Conservation (phyloP, 2,329 filamentous ascomycete species). For the Colletotrichum godetiae region DNA sequence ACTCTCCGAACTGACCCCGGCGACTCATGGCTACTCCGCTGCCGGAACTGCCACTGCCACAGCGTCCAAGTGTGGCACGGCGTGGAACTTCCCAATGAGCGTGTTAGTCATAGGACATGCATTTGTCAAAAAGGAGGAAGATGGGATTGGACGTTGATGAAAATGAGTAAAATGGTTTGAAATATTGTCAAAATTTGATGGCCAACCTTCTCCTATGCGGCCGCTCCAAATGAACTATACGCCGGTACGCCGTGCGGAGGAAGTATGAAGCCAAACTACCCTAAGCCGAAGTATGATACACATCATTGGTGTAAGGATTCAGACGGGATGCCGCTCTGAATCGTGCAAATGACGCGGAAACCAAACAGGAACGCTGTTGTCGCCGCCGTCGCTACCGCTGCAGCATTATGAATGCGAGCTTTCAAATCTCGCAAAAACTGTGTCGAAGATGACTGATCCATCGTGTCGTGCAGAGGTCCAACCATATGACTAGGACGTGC, state of each 20-base stretch:
- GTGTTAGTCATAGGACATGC: neutral
- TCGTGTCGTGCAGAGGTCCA: conserved; percentile 30
- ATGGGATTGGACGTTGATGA: neutral
- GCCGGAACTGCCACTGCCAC: neutral
- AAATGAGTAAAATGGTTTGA: neutral
- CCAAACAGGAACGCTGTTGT: neutral
- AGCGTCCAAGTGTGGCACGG: neutral
- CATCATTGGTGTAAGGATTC: conserved; percentile 16
- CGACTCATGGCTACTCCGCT: conserved; percentile 12
- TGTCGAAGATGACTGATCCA: conserved; percentile 6
- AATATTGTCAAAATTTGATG: conserved; percentile 8
- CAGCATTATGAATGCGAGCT: conserved; percentile 22
- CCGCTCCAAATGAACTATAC: conserved; percentile 27
- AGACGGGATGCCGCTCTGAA: conserved; percentile 4
- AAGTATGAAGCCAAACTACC: conserved; percentile 27
- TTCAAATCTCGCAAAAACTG: conserved; percentile 13
- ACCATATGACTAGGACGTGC: conserved; percentile 19
- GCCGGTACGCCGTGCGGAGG: conserved; percentile 35
- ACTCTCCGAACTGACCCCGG: conserved; percentile 3
- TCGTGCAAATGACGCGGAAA: conserved; percentile 9
- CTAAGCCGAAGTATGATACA: conserved; percentile 31
- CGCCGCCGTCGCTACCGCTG: conserved; percentile 14
- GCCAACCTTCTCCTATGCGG: conserved; percentile 18
- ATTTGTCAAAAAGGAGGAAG: neutral
- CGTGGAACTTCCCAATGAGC: too few species aligned